Evolutionary conservation across 2,329 filamentous ascomycete species (phyloP), one percentile per base, ranked within the genome.

Genomic region (Phaeoacremonium minimum): DNA sequence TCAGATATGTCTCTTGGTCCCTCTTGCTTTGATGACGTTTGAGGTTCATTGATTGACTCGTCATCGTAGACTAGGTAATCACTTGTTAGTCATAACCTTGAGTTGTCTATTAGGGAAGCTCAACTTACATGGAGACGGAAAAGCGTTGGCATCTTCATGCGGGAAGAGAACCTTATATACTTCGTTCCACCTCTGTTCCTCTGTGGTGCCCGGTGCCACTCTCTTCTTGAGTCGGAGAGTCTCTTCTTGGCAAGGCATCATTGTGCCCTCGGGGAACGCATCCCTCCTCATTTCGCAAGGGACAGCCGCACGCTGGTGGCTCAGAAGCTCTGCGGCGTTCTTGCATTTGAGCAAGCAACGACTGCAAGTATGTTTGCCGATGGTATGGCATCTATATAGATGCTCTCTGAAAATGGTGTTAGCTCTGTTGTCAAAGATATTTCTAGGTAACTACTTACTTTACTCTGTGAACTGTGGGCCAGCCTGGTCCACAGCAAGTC

Each of bases 321-420:
- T 36, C 15, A 44, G 39, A 13, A 44, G 36, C 15, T 44, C 42
- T 13, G 38, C 32, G 1, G 42, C 42, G 26, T 36, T 44, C 30
- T 37, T 44, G 36, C 42, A 44, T 16, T 33, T 34, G n/a, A 35
- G 30, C 16, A 44, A 32, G 7, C 42, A 44, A 6, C 42, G 33
- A 22, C 42, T 44, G 31, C 42, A 44, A 6, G 42, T 42, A 30
- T 44, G 42, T 32, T 44, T 44, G 17, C 42, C 42, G 20, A 44
- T 42, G n/a, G 42, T 44, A 28, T 44, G 42, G 18, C 42, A 41
- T 13, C 42, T 35, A 15, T 44, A 44, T 18, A 44, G 36, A 15
- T 44, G 42, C 19, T 44, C 42, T 39, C 36, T 38, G 28, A 17
- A 4, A 17, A n/a, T n/a, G n/a, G n/a, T n/a, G n/a, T n/a, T n/a